Base-by-base conservation (phyloP, 1,139 yeast species). In the Geotrichum cucujoidarum region DNA sequence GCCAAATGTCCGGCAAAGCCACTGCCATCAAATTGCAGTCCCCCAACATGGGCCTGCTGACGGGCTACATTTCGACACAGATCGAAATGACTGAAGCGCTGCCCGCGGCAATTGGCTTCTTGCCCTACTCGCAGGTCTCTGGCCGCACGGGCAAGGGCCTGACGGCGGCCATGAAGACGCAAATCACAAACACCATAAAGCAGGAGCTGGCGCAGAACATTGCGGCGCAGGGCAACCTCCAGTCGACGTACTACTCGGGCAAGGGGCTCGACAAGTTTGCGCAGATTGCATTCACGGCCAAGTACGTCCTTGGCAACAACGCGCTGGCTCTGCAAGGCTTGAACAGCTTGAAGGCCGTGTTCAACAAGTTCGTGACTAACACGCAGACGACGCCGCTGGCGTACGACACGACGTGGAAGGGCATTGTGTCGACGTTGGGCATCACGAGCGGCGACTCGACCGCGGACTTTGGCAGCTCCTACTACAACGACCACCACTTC, bases 401-500 rank as follows among this genome's bases (percentile, higher is more conserved):
- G 66, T 83, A 84, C 62, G 94, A 85, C 60, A 78, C 85, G 20
- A 74, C 69, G 50, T 81, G 71, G 62, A 76, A 76, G 49, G 94
- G 94, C 40, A 71, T 85, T 14, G 78, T 87, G 14, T 78, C 89
- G 1, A 69, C 79, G 25, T 80, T 82, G 21, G 70, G 76, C 29
- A 11, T 47, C 14, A 46, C 62, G 74, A 47, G 62, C 73, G 62
- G 63, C 4, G 77, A 77, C 44, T 76, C 79, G 46, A 71, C 75
- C 48, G 76, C 75, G 37, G 87, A 82, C 57, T 85, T 67, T 61
- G 94, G 92, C 25, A 70, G 80, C 55, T 75, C 83, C 14, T 80
- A 76, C 66, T 84, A 84, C 66, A 84, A 83, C 57, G 92, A 84
- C 63, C 92, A 81, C 60, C 92, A 84, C 61, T 84, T 83, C 78